Evolutionary conservation across 2,329 filamentous ascomycete species (phyloP), one percentile per base, ranked within the genome.

Genomic region (Venturia nashicola): DNA sequence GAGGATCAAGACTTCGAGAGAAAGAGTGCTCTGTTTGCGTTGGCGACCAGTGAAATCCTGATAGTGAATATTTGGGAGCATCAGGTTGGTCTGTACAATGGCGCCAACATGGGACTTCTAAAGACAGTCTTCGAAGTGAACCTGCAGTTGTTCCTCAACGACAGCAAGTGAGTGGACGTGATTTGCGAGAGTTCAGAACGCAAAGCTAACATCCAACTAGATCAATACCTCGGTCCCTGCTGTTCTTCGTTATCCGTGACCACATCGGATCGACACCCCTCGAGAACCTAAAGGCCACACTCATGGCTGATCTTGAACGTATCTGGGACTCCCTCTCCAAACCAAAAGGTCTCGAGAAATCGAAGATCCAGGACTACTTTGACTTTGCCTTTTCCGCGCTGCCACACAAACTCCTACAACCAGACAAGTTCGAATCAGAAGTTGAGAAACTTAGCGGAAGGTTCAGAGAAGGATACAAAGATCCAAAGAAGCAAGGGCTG

Each of bases 51-150:
- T 74, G 94, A 99, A 79, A 93, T 99, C 62, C 82, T 99, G 70
- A 95, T 99, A 72, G 89, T 99, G 76, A 99, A 99, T 74, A 96
- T 99, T 69, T 99, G 94, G 94, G 94, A 99, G 77, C 93, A 97
- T 76, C 94, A 99, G 77, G 94, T 99, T 67, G 94, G 94, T 59
- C 76, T 99, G 75, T 99, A 99, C 74, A 93, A 99, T 78, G 94
- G 94, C 65, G 94, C 94, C 70, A 99, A 99, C 76, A 99, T 99
- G 94, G 94, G 94, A 9, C 78, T 99, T 71, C 80, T 99, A 71
- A 99, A 99, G 83, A 99, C 95, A 0, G 94, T 99, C 4, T 99
- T 99, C 70, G 94, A 99, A 78, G 94, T 99, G 75, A 99, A 99
- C 74, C 76, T 99, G 73, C 93, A 97, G 76, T 81, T 99, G 36